Base-by-base conservation (phyloP, 2,329 filamentous ascomycete species). In the Ascochyta clinopodiicola region DNA sequence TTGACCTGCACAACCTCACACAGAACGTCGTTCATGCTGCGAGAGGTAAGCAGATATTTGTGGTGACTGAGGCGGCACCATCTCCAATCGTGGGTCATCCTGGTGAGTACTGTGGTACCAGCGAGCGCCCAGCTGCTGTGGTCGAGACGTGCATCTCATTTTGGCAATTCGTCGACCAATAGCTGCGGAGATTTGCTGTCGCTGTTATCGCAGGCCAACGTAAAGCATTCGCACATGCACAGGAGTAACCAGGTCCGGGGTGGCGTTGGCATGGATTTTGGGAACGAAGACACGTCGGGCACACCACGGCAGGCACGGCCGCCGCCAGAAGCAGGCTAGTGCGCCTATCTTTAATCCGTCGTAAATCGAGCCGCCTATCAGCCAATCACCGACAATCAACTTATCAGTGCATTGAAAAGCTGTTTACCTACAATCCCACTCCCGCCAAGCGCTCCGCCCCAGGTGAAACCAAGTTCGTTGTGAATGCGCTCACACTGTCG, bases 401-500 rank as follows among this genome's bases (percentile, higher is more conserved):
- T 60, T 60, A 60, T 60, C 58, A 56, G 47, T 32, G 51, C 46
- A 56, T 55, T 55, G 44, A 56, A 55, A 51, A 53, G 46, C 50
- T 38, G 47, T 56, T 59, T 59, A 59, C 51, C 56, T 47, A 59
- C 46, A 44, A 55, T 59, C 56, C 56, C 56, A 56, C 56, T 46
- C 27, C 51, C 63, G 71, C 72, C 70, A 71, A 73, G 71, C 34
- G 32, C 53, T 63, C 59, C 65, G 59, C 62, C 58, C 54, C 46
- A 50, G 51, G 51, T 66, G 66, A 67, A 64, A 69, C 70, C 44
- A 43, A 44, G 37, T 29, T 57, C 39, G 47, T 37, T 19, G 39
- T 49, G 40, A 17, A 39, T 39, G 56, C 46, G 44, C 52, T 42
- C 51, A 39, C 27, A 48, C 21, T 43, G 32, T 57, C 34, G 44